Evolutionary conservation across 768 basidiomycete genomes (phyloP).

Genomic region (Boletus patriciae): DNA sequence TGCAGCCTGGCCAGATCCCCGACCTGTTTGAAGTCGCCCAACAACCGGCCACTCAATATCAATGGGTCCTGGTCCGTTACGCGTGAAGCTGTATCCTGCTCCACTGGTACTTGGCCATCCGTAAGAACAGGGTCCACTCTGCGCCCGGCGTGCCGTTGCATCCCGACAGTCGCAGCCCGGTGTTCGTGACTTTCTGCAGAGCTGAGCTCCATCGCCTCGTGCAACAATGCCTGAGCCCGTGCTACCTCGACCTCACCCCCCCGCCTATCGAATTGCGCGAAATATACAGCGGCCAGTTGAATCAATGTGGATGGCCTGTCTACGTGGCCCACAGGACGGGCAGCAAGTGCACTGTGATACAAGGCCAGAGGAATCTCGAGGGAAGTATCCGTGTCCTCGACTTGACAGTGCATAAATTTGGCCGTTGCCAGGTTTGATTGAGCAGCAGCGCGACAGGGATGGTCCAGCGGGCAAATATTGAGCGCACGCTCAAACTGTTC

Average conservation of each 20-base stretch:
- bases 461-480: background rate
- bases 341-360: background rate
- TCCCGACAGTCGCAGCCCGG: background rate
- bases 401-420: too few species aligned
- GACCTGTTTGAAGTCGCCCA: too few species aligned
- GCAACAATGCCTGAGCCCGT: background rate
- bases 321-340: background rate
- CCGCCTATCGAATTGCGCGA: background rate
- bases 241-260: background rate
- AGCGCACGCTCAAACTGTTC: background rate
- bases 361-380: background rate
- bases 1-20: too few species aligned
- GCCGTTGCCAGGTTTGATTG: too few species aligned
- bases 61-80: too few species aligned
- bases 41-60: too few species aligned
- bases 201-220: too few species aligned
- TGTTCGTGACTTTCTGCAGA: background rate
- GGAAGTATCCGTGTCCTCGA: too few species aligned
- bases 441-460: background rate
- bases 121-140: too few species aligned
- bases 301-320: conserved; percentile 3
- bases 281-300: background rate
- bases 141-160: background rate
- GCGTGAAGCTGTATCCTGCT: too few species aligned
- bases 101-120: too few species aligned